Evolutionary conservation across 805 yeast genomes (phyloP).

Genomic region (Monosporozyma yasuniensis): DNA sequence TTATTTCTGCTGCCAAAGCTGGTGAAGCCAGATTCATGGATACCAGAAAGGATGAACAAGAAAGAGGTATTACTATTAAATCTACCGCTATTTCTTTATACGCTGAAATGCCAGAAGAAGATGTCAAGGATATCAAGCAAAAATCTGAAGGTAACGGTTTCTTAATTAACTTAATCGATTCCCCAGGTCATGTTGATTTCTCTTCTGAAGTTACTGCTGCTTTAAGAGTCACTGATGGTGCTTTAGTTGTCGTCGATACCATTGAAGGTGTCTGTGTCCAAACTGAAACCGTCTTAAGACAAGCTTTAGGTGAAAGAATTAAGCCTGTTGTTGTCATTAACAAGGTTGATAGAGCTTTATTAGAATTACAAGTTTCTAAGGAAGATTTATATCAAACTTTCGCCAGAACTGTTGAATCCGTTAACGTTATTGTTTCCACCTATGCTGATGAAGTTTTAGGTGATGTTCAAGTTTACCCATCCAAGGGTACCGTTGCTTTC

Average conservation of each 20-base stretch:
- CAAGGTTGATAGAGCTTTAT: slow-evolving; percentile 99
- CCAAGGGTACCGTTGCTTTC: slow-evolving; percentile 97
- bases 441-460: slow-evolving; percentile 85
- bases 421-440: slow-evolving; percentile 95
- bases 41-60: slow-evolving; percentile 99
- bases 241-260: slow-evolving; percentile 97
- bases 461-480: slow-evolving; percentile 98
- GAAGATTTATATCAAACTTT: slow-evolving; percentile 98
- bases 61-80: slow-evolving; percentile 99
- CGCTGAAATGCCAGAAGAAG: slow-evolving; percentile 74
- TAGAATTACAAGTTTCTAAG: slow-evolving; percentile 97
- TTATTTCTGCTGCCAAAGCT: slow-evolving; percentile 98
- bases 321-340: slow-evolving; percentile 97
- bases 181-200: slow-evolving; percentile 99
- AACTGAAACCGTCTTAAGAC: slow-evolving; percentile 99
- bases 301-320: slow-evolving; percentile 98
- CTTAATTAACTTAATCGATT: slow-evolving; percentile 96
- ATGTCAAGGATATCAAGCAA: slow-evolving; percentile 85
- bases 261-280: slow-evolving; percentile 99
- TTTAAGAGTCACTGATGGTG: slow-evolving; percentile 99
- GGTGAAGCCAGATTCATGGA: slow-evolving; percentile 99
- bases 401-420: slow-evolving; percentile 98
- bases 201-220: slow-evolving; percentile 99
- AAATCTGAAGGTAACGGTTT: slow-evolving; percentile 80
- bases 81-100: slow-evolving; percentile 96